phyloP scores from a whole-genome alignment of 2,329 filamentous ascomycete genomes.

The Aspergillus sergii region DNA sequence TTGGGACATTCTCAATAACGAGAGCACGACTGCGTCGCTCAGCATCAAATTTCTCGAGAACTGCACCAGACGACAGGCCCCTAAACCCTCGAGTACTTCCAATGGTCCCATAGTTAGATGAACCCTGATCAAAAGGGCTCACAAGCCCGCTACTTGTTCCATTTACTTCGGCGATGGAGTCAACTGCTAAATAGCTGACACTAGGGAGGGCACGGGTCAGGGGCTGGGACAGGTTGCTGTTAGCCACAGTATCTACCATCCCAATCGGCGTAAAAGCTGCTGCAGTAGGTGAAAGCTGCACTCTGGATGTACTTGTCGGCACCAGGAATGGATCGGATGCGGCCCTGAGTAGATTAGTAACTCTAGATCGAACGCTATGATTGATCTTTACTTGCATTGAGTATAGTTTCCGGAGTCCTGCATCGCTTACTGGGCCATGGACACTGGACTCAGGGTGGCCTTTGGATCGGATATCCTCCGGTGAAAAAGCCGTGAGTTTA shows the following conservation, averaged over 20 bases:
- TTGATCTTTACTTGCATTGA: slow-evolving; percentile 24
- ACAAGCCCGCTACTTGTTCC: slow-evolving; percentile 12
- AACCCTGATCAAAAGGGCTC: slow-evolving; percentile 15
- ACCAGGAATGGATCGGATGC: slow-evolving; percentile 35
- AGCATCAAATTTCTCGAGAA: slow-evolving; percentile 24
- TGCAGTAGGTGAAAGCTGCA: slow-evolving; percentile 64
- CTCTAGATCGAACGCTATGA: too few relatives aligned
- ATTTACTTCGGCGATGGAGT: slow-evolving; percentile 23
- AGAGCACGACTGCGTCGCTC: slow-evolving; percentile 35
- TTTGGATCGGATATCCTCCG: slow-evolving; percentile 56
- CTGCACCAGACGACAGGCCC: slow-evolving; percentile 13
- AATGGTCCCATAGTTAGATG: slow-evolving; percentile 27
- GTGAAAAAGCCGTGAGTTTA: slow-evolving; percentile 65
- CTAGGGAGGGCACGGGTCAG: slow-evolving; percentile 16
- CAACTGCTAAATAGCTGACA: slow-evolving; percentile 23
- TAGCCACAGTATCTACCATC: slow-evolving; percentile 16
- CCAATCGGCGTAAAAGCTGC: slow-evolving; percentile 61
- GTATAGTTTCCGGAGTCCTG: slow-evolving; percentile 22
- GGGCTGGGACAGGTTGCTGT: slow-evolving; percentile 12
- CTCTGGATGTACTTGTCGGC: slow-evolving; percentile 19
- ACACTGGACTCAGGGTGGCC: slow-evolving; percentile 23
- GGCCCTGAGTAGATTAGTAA: slow-evolving; percentile 17
- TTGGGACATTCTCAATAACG: slow-evolving; percentile 35
- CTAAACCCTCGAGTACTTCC: slow-evolving; percentile 21
- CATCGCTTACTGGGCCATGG: slow-evolving; percentile 18